These are phyloP conservation scores for Coniochaeta hoffmannii DNA, from an alignment of 2,329 filamentous ascomycete genomes.

Conservation along the genomic window DNA sequence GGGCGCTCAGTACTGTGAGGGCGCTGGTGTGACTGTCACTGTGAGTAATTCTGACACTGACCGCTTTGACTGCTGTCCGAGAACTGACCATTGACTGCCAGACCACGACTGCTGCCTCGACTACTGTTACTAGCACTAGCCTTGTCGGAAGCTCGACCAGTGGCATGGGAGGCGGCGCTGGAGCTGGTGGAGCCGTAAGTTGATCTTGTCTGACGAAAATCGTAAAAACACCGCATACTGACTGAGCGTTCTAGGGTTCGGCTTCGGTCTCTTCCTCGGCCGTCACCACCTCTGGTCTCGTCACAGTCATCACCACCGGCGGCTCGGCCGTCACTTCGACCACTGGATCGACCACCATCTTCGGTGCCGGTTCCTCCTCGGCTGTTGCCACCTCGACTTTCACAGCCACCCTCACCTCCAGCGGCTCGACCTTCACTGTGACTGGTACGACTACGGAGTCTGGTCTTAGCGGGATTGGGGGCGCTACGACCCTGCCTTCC, in stretches of 20 bases:
- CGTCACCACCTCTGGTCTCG: conserved; percentile 7
- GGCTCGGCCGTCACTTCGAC: conserved; percentile 9
- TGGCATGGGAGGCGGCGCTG: conserved; percentile 3
- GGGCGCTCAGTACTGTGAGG: conserved; percentile 30
- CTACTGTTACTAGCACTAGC: background rate
- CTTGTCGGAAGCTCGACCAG: background rate
- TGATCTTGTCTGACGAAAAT: background rate
- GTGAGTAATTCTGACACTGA: conserved; percentile 6
- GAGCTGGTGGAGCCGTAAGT: background rate
- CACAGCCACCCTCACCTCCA: conserved; percentile 27
- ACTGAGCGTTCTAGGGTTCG: background rate
- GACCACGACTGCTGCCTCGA: background rate
- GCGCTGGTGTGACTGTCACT: conserved; percentile 11
- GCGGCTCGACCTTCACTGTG: conserved; percentile 22
- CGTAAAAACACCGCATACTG: background rate
- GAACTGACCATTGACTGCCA: background rate
- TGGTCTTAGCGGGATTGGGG: conserved; percentile 13
- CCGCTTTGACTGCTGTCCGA: background rate
- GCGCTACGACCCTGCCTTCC: conserved; percentile 10
- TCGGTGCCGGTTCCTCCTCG: conserved; percentile 6
- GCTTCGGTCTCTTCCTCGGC: conserved; percentile 3
- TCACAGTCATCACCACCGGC: conserved; percentile 9
- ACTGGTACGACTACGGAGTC: conserved; percentile 29
- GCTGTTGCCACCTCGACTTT: conserved; percentile 27
- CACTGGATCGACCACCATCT: conserved; percentile 8